These are phyloP conservation scores for Populus alba DNA, from an alignment of 345 rosid genomes.

Conservation along the genomic window DNA sequence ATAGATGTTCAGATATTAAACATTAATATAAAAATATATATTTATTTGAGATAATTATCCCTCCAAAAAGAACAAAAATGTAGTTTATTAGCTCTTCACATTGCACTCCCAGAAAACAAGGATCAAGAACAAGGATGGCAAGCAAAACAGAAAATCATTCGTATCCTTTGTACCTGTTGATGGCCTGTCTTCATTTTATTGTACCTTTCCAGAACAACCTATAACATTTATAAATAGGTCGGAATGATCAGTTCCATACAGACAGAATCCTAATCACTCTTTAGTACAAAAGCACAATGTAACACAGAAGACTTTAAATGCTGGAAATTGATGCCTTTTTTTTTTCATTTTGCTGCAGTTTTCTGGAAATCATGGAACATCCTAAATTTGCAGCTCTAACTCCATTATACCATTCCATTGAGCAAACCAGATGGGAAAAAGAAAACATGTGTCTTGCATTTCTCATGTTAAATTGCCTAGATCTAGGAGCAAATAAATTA, in stretches of 20 bases:
- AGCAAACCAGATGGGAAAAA: background rate
- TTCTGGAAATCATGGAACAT: background rate
- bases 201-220: conserved; percentile 85
- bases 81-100: background rate
- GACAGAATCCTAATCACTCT: background rate
- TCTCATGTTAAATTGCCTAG: background rate
- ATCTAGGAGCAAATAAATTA: background rate
- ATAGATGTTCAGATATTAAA: too few species aligned
- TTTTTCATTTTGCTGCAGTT: too few species aligned
- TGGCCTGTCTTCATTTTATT: conserved; percentile 84
- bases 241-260: background rate
- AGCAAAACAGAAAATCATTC: background rate
- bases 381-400: background rate
- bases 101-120: background rate
- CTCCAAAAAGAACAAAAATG: too few species aligned
- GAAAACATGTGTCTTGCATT: background rate
- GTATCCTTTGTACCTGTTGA: conserved; percentile 53
- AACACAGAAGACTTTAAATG: background rate
- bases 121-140: background rate
- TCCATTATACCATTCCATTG: background rate
- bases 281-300: background rate
- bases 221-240: conserved; percentile 11
- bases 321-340: background rate
- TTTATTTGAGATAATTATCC: too few species aligned
- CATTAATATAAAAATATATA: too few species aligned